Evolutionary conservation across 2,329 filamentous ascomycete genomes (phyloP), one percentile per base, ranked within the genome.

Genomic region (Colletotrichum siamense): DNA sequence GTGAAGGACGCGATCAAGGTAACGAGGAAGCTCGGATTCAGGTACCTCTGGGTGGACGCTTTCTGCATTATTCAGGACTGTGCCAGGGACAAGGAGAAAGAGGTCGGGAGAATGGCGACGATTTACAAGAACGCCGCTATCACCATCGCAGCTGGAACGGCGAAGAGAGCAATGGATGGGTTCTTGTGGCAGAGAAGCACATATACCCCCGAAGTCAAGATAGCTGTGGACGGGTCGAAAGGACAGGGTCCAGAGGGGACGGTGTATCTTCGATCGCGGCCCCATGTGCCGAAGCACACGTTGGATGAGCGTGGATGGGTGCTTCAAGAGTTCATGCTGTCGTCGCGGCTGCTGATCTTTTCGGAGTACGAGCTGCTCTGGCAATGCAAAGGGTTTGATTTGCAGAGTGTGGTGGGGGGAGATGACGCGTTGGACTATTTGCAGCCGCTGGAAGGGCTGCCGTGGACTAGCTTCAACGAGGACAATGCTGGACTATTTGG

Each of bases 11-110:
- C 79, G 6, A 73, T 78, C 2, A 10, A 36, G 8, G 70, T 77
- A 5, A 61, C 71, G 8, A 44, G 65, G 8, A 59, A 24, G 32
- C 39, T 79, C 0, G 76, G 77, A 1, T 77, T 78, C 66, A 68
- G 55, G 15, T 79, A 78, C 5, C 74, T 79, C 13, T 80, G 79
- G 79, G 55, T 79, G 2, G 78, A 80, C 34, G 69, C 72, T 4
- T 73, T 79, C 8, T 80, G 79, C 36, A 75, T 80, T 3, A 66
- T 78, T 3, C 77, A 80, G n/a, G 75, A 79, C 22, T 74, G 78
- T 49, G 6, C 9, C 8, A 39, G 22, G 13, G 79, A 80, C 12
- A 72, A 79, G 34, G 36, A 44, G 1, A 57, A 44, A 4, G 71
- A 79, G 57, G 57, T 79, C 10, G 44, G 66, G 16, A 68, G 24